A percentile compares a stretch with the other conserved stretches of the same genome.
Evolutionary conservation across 2,329 filamentous ascomycete species (phyloP).

Genomic region (Neophaeococcomyces aloes): DNA sequence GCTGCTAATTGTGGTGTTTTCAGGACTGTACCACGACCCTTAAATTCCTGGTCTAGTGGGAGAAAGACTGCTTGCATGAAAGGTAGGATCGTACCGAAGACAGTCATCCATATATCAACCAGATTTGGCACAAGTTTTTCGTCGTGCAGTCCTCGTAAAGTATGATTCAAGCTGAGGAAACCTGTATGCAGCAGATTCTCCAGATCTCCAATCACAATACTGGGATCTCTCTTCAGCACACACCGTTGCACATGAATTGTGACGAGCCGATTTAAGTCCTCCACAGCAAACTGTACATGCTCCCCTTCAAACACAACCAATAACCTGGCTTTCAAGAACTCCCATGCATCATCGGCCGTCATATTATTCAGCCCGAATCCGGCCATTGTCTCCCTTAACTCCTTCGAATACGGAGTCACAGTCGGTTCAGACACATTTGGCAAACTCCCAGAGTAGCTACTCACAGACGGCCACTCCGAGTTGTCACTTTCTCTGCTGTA

Average conservation of each 20-base stretch:
- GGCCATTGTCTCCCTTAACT: constrained; percentile 23
- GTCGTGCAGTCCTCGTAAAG: constrained; percentile 65
- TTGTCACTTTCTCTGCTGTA: constrained; percentile 21
- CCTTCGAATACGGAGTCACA: constrained; percentile 17
- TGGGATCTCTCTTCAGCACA: constrained; percentile 49
- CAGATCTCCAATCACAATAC: constrained; percentile 52
- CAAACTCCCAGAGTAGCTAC: constrained; percentile 15
- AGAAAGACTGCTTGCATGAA: constrained; percentile 94
- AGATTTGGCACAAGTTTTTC: constrained; percentile 81
- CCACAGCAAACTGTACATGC: constrained; percentile 52
- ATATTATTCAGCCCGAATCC: constrained; percentile 58
- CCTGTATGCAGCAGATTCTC: constrained; percentile 57
- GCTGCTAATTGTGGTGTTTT: constrained; percentile 59
- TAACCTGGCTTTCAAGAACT: constrained; percentile 52
- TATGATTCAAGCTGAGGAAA: constrained; percentile 76
- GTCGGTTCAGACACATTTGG: constrained; percentile 15
- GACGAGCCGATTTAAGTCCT: constrained; percentile 55
- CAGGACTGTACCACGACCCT: constrained; percentile 71
- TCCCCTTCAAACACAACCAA: constrained; percentile 56
- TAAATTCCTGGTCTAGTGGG: constrained; percentile 85
- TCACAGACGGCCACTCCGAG: constrained; percentile 21
- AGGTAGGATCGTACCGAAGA: constrained; percentile 79
- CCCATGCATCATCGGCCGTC: constrained; percentile 57
- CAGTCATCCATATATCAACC: constrained; percentile 88
- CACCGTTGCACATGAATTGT: constrained; percentile 53